These are phyloP conservation scores for Ogataea angusta DNA, from an alignment of 805 yeast species.

Conservation along the genomic window DNA sequence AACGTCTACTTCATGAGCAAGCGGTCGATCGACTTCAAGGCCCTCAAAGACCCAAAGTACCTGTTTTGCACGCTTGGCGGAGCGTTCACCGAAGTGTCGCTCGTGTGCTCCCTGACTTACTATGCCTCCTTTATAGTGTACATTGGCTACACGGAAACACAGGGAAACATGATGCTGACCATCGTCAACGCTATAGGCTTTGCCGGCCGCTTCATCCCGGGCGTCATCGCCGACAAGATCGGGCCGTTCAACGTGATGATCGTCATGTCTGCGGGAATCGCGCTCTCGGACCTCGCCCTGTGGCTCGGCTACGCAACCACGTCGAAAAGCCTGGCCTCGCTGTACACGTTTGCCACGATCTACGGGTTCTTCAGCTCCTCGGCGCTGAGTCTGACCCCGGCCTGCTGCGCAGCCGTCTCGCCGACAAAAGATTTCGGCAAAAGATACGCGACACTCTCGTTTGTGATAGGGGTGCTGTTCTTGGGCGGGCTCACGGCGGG, in stretches of 20 bases:
- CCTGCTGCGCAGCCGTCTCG: conserved; percentile 57
- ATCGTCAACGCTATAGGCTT: conserved; percentile 47
- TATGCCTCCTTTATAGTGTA: conserved; percentile 43
- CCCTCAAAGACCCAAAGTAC: conserved; percentile 38
- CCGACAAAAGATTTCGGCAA: conserved; percentile 30
- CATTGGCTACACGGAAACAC: conserved; percentile 38
- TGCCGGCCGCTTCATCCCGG: conserved; percentile 54
- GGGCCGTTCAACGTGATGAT: conserved; percentile 61
- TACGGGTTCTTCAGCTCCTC: conserved; percentile 59
- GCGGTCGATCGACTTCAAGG: conserved; percentile 29
- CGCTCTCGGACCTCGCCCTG: conserved; percentile 44
- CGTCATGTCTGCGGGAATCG: conserved; percentile 42
- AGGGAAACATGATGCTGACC: conserved; percentile 44
- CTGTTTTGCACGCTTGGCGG: conserved; percentile 38
- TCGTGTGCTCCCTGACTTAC: conserved; percentile 41
- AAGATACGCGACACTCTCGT: conserved; percentile 26
- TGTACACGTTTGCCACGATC: conserved; percentile 44
- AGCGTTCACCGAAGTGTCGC: conserved; percentile 38
- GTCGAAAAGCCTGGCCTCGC: conserved; percentile 31
- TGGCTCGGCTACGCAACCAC: conserved; percentile 59
- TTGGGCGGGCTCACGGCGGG: conserved; percentile 30
- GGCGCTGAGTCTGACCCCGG: conserved; percentile 55
- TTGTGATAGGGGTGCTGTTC: conserved; percentile 33
- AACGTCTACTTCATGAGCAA: conserved; percentile 15
- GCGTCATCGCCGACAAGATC: conserved; percentile 47